phyloP scores from a whole-genome alignment of 768 basidiomycete species.

The Lactarius hengduanensis region DNA sequence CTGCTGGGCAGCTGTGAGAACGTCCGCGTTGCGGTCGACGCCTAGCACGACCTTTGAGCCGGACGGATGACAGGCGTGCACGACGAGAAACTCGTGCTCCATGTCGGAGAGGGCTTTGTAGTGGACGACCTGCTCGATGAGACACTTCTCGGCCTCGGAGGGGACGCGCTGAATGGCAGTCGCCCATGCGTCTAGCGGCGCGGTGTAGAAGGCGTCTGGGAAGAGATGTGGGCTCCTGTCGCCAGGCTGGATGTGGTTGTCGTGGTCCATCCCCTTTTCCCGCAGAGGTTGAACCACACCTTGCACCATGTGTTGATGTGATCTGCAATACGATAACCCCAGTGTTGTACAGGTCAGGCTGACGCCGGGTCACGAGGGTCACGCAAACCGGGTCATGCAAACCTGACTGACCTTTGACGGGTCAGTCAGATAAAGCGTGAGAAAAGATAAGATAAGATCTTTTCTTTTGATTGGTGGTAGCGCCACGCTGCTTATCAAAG shows the following conservation, averaged over 20 bases:
- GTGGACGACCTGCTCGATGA: conserved; percentile 25
- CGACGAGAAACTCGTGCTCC: conserved; percentile 30
- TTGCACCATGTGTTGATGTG: too few relatives aligned
- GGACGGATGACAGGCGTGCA: conserved; percentile 18
- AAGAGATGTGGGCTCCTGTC: conserved; percentile 4
- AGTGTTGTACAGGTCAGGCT: too few relatives aligned
- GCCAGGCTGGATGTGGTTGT: not conserved
- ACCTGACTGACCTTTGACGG: too few relatives aligned
- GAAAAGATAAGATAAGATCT: too few relatives aligned
- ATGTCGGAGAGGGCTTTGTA: conserved; percentile 25
- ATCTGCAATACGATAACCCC: too few relatives aligned
- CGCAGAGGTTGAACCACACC: not conserved
- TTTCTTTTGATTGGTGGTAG: too few relatives aligned
- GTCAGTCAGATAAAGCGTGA: too few relatives aligned
- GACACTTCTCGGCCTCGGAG: conserved; percentile 12
- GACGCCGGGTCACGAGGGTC: too few relatives aligned
- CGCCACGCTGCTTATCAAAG: too few relatives aligned
- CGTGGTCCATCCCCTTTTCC: not conserved
- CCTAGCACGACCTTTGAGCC: conserved; percentile 25
- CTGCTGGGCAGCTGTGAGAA: not conserved
- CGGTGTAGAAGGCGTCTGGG: conserved; percentile 17
- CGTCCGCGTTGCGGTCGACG: conserved; percentile 28
- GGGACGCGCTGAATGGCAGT: conserved; percentile 15
- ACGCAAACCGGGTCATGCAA: too few relatives aligned
- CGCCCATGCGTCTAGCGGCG: conserved; percentile 24